Evolutionary conservation across 2,329 filamentous ascomycete genomes (phyloP).

Genomic region (Fusarium buxicola): DNA sequence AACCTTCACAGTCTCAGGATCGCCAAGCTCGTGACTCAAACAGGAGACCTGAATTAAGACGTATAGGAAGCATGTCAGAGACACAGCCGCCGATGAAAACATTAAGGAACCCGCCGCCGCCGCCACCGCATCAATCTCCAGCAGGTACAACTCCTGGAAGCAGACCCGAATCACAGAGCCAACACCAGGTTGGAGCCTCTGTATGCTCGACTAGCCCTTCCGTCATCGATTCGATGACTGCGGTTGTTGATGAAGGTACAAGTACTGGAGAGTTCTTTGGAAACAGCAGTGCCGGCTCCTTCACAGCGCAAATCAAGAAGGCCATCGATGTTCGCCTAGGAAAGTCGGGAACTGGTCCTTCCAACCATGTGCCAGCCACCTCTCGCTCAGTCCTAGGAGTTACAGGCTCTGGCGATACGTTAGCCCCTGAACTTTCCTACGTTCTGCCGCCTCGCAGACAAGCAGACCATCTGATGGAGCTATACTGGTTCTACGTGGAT

Average conservation of each 20-base stretch:
- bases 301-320: conserved; percentile 59
- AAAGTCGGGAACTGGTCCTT: conserved; percentile 10
- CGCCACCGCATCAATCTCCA: conserved; percentile 24
- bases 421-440: conserved; percentile 49
- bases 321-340: conserved; percentile 53
- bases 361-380: background rate
- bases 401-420: conserved; percentile 4
- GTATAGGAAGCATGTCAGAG: background rate
- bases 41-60: background rate
- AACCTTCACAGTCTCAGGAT: background rate
- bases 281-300: conserved; percentile 59
- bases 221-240: conserved; percentile 59
- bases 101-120: background rate
- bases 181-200: conserved; percentile 25
- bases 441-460: conserved; percentile 58
- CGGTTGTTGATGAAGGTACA: conserved; percentile 55
- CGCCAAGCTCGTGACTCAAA: background rate
- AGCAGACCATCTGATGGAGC: conserved; percentile 57
- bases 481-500: conserved; percentile 61
- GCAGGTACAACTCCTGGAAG: conserved; percentile 18
- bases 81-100: background rate
- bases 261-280: conserved; percentile 59
- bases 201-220: conserved; percentile 44
- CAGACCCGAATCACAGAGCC: conserved; percentile 13
- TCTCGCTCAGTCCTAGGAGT: background rate